Percentiles rank a stretch among this genome's conserved stretches.
phyloP scores from a whole-genome alignment of 164 flowering plant genomes.

The Umbilicus rupestris region DNA sequence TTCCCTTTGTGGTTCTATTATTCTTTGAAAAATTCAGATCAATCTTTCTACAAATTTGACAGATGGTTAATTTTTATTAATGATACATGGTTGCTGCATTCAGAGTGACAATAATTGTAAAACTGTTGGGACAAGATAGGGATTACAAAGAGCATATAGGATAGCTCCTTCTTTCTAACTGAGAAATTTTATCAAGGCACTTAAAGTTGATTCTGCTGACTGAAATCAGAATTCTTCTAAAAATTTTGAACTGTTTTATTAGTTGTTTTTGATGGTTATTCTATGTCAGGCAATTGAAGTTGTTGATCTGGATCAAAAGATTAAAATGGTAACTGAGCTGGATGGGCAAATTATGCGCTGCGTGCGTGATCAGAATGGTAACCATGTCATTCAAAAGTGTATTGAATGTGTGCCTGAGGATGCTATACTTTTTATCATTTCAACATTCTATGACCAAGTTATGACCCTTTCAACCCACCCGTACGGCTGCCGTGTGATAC shows the following conservation, averaged over 20 bases:
- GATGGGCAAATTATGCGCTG: constrained; percentile 54
- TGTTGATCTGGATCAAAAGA: constrained; percentile 50
- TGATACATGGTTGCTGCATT: too few species aligned
- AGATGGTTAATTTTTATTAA: too few species aligned
- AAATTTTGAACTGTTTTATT: background rate
- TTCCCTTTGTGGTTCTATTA: background rate
- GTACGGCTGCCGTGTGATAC: constrained; percentile 68
- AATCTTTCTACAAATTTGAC: too few species aligned
- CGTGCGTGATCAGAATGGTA: constrained; percentile 65
- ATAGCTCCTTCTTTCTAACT: too few species aligned
- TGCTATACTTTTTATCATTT: constrained; percentile 40
- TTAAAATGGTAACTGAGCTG: constrained; percentile 41
- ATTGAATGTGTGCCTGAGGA: constrained; percentile 62
- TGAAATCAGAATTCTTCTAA: background rate
- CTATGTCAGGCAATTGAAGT: constrained; percentile 48
- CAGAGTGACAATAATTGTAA: too few species aligned
- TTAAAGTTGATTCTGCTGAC: too few species aligned
- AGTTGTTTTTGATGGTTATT: background rate
- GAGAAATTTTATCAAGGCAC: too few species aligned
- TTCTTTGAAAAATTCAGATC: background rate
- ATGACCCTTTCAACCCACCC: constrained; percentile 53
- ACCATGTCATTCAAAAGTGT: constrained; percentile 65
- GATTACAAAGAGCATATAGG: too few species aligned
- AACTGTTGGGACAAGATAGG: too few species aligned
- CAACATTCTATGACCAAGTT: constrained; percentile 48